Conservation (phyloP, 257 asterid genomes). For the Nicotiana attenuata region DNA sequence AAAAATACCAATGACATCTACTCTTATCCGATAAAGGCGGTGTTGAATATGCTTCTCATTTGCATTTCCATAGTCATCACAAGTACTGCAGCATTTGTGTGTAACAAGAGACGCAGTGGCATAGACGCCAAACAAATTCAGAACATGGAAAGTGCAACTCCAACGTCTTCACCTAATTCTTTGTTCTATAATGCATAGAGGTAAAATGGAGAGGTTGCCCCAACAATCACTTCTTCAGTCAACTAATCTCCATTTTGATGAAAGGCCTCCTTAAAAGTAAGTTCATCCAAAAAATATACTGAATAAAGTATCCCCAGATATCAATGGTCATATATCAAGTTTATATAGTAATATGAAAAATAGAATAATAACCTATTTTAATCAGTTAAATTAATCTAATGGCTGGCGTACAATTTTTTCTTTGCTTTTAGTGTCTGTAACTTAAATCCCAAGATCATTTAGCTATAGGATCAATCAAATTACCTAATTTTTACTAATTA, state of each 20-base stretch:
- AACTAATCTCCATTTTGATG: conserved; percentile 64
- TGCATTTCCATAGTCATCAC: conserved; percentile 41
- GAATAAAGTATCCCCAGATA: not conserved
- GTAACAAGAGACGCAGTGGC: conserved; percentile 42
- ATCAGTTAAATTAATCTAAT: not conserved
- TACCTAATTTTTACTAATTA: not conserved
- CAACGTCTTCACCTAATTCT: conserved; percentile 48
- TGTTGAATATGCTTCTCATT: conserved; percentile 40
- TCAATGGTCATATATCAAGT: not conserved
- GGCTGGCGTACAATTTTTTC: not conserved
- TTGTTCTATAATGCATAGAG: conserved; percentile 51
- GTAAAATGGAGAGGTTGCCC: conserved; percentile 71
- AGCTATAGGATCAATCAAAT: not conserved
- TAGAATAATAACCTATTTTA: not conserved
- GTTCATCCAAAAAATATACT: conserved; percentile 9
- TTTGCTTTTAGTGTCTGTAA: no score
- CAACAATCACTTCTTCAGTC: conserved; percentile 40
- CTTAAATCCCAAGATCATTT: no score
- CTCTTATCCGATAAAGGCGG: conserved; percentile 26
- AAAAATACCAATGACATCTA: conserved; percentile 44
- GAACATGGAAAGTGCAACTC: conserved; percentile 55
- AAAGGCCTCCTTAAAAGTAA: conserved; percentile 81
- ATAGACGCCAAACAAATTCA: conserved; percentile 51
- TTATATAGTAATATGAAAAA: not conserved
- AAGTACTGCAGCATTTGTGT: conserved; percentile 38